Base-by-base conservation (phyloP, 2,329 filamentous ascomycete species). In the Penicillium palitans region DNA sequence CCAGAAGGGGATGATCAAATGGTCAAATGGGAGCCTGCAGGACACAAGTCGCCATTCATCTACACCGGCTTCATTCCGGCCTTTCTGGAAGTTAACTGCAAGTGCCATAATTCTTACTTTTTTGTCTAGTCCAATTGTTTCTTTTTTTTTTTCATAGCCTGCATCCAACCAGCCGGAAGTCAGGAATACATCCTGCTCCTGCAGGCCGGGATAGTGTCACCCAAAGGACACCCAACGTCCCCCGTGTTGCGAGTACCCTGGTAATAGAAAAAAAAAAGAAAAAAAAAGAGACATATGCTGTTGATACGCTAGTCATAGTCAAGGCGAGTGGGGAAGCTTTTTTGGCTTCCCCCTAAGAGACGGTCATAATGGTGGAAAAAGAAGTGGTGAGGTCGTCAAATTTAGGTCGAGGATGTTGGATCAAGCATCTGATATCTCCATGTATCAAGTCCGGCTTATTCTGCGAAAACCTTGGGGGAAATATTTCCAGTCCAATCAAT, bases 401-500 rank as follows among this genome's bases (percentile, higher is more conserved):
- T 31, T 35, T 42, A 48, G 39, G 24, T 60, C 45, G 42, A 15
- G 15, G 41, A 29, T 29, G 68, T 69, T 51, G 53, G 57, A 68
- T 61, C 70, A 72, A 71, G 66, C 68, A 67, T 69, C 58, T 55
- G 61, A 65, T 46, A 60, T 51, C 58, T 55, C 59, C 59, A 61
- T 61, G 68, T 59, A 66, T 57, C 51, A 52, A 61, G 41, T 59
- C 33, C 15, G 44, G 59, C 48, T 61, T 58, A 59, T 57, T 57
- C 29, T 59, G 55, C 37, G 31, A 57, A 57, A 61, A 58, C 47
- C 19, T 48, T 44, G 54, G 50, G 64, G 63, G 56, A 59, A 65
- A 65, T 63, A 40, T 67, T 67, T 66, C 67, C 68, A 65, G 56
- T 41, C 69, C 68, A 74, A 72, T 72, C 65, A 63, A n/a, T 60